A percentile compares a stretch with the other conserved stretches of the same genome.
Conservation (phyloP, 805 yeast genomes). For the Yamadazyma ubonensis region DNA sequence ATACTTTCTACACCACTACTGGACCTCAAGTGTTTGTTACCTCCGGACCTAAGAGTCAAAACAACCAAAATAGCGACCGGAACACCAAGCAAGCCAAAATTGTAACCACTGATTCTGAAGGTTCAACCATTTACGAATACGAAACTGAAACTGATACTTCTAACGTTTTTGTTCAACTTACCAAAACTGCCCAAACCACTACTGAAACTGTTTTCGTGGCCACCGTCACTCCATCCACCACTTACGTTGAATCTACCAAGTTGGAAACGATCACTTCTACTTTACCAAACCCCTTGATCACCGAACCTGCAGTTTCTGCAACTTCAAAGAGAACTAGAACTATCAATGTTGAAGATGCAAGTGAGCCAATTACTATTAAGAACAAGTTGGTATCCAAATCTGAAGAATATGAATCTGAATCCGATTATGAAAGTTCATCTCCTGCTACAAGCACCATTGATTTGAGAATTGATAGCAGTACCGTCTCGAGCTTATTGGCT, state of each 20-base stretch:
- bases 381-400: neutral
- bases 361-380: constrained; percentile 6
- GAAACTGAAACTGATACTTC: constrained; percentile 22
- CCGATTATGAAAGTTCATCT: constrained; percentile 1
- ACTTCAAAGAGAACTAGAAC: constrained; percentile 22
- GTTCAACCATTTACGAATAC: constrained; percentile 16
- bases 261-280: constrained; percentile 23
- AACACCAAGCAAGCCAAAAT: constrained; percentile 1
- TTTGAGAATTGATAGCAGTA: constrained; percentile 15
- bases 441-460: constrained; percentile 16
- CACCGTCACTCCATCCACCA: constrained; percentile 23
- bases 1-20: constrained; percentile 16
- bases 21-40: constrained; percentile 17
- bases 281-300: constrained; percentile 27
- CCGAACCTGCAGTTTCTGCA: constrained; percentile 24
- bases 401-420: neutral
- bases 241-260: constrained; percentile 19
- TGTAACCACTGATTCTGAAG: neutral
- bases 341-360: constrained; percentile 9
- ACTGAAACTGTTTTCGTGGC: constrained; percentile 29
- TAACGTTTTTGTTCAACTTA: constrained; percentile 11
- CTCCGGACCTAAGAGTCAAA: constrained; percentile 1
- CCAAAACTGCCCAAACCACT: constrained; percentile 26
- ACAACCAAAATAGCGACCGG: constrained; percentile 3
- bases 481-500: neutral